A percentile compares a stretch with the other conserved stretches of the same genome.
These are phyloP conservation scores for Geotrichum fermentans DNA, from an alignment of 1,139 yeast genomes.

Conservation along the genomic window DNA sequence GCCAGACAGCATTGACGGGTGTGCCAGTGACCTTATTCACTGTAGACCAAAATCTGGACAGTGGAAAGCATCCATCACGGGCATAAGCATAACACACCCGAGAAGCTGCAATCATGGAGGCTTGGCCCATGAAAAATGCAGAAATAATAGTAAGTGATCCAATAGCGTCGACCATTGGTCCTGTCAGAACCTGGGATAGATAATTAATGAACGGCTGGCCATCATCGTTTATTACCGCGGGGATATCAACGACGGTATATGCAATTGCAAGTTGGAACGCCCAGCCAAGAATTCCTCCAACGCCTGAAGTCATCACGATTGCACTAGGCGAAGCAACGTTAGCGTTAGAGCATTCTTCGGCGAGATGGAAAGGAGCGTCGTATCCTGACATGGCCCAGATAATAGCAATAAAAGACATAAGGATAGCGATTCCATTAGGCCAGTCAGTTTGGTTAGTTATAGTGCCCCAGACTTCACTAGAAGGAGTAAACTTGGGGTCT, in stretches of 20 bases:
- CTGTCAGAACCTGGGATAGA: constrained; percentile 49
- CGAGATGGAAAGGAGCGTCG: constrained; percentile 68
- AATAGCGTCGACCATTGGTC: constrained; percentile 48
- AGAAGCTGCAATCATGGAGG: constrained; percentile 68
- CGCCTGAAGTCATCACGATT: constrained; percentile 56
- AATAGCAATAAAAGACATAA: constrained; percentile 59
- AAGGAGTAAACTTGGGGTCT: constrained; percentile 49
- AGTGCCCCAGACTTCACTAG: constrained; percentile 50
- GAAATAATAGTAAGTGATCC: constrained; percentile 57
- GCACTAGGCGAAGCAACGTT: constrained; percentile 62
- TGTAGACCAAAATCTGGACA: constrained; percentile 49
- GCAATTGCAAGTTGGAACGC: constrained; percentile 61
- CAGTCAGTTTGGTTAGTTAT: constrained; percentile 60
- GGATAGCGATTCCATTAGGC: constrained; percentile 59
- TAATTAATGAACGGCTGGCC: constrained; percentile 66
- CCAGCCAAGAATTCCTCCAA: constrained; percentile 61
- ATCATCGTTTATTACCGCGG: constrained; percentile 48
- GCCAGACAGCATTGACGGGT: constrained; percentile 67
- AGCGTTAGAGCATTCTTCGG: constrained; percentile 69
- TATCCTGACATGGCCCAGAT: constrained; percentile 77
- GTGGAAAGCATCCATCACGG: constrained; percentile 66
- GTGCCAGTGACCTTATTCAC: constrained; percentile 56
- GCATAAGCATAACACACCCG: constrained; percentile 67
- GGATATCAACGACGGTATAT: constrained; percentile 55
- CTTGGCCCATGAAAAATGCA: constrained; percentile 62